phyloP scores from a whole-genome alignment of 2,329 filamentous ascomycete species.

The Ambrosiella beaveri region DNA sequence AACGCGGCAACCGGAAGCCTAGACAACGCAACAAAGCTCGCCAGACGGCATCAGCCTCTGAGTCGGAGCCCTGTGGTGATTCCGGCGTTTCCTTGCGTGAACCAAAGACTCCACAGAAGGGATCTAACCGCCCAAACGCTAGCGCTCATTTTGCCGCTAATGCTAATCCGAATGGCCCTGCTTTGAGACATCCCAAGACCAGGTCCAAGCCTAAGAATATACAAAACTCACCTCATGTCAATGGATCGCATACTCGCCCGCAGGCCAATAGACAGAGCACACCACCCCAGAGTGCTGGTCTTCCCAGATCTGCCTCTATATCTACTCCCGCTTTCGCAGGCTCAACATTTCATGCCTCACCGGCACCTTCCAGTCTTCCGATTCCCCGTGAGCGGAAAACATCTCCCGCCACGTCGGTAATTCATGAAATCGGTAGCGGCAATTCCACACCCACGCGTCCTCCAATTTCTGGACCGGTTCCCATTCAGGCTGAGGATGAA shows the following conservation, averaged over 20 bases:
- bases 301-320: constrained; percentile 4
- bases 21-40: constrained; percentile 17
- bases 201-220: constrained; percentile 15
- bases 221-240: constrained; percentile 25
- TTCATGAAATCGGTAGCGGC: neutral
- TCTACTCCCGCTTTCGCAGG: constrained; percentile 57
- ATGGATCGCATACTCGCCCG: constrained; percentile 28
- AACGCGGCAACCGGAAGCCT: constrained; percentile 25
- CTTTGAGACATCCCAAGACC: constrained; percentile 3
- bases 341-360: constrained; percentile 86
- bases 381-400: constrained; percentile 50
- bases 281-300: constrained; percentile 9
- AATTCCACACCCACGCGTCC: constrained; percentile 5
- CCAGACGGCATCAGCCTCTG: constrained; percentile 41
- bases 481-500: constrained; percentile 7
- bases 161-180: constrained; percentile 14
- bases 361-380: constrained; percentile 74
- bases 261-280: constrained; percentile 11
- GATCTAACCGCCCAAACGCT: constrained; percentile 5
- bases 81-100: constrained; percentile 2
- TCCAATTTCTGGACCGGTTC: neutral
- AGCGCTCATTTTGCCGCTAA: no score
- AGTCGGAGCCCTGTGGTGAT: constrained; percentile 29
- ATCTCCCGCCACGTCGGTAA: constrained; percentile 1
- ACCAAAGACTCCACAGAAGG: constrained; percentile 32